Evolutionary conservation across 2,329 filamentous ascomycete genomes (phyloP), one percentile per base, ranked within the genome.

Genomic region (Gaeumannomyces tritici): DNA sequence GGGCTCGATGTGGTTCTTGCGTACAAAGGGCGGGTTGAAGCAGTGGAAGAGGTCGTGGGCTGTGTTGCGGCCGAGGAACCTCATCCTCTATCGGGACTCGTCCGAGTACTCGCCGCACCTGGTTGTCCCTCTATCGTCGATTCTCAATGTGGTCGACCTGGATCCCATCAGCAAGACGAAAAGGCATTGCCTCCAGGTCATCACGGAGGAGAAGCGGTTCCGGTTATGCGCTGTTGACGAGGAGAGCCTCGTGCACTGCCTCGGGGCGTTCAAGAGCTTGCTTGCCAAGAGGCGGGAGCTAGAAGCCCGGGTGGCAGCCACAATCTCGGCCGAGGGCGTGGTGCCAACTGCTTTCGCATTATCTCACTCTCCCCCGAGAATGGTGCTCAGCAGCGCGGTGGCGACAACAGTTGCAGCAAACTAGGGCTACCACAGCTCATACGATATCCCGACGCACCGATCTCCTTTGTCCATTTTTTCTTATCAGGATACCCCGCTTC

Each of bases 11-110:
- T 89, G 90, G 73, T 86, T 91, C 65, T 83, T 97, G 63, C 91
- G 90, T 69, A 90, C 88, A 65, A 93, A 91, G 70, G 83, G 88
- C 27, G 91, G 92, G 11, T 80, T 99, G 62, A 87, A 89, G 58
- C 90, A 96, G 70, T 99, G 95, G 95, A 97, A 96, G 79, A 89
- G 91, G 69, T 83, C 92, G 64, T 98, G 95, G 95, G 89, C 89
- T 15, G 95, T 98, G 0, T 82, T 99, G 61, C 89, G 95, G 35
- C 89, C 91, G 1, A 87, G 89, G 61, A 92, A 90, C 66, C 79
- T 99, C 35, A 89, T 91, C 21, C 83, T 98, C 29, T 99, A 99
- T 80, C 97, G 97, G 74, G 89, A 96, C 71, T 90, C 96, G 65
- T 81, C 87, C 66, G 95, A 99, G 76, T 98, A 98, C 73, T 88